Evolutionary conservation across 768 basidiomycete species (phyloP), one percentile per base, ranked within the genome.

Genomic region (Tephrocybe sp.): DNA sequence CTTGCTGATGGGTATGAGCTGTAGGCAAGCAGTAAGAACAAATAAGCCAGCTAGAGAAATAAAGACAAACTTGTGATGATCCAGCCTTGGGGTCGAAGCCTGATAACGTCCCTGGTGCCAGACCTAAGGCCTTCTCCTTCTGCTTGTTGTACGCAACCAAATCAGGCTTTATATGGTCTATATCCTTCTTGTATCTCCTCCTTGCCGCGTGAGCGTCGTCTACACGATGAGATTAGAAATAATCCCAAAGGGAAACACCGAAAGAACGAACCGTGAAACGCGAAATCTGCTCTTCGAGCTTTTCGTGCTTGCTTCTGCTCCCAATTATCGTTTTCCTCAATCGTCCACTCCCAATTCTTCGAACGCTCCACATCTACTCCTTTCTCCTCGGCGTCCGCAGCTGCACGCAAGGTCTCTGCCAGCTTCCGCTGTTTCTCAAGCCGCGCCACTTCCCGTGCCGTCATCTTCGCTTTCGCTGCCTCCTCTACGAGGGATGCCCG

Each of bases 281-380:
- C 85, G 56, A 84, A 91, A 67, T 95, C 91, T 8, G 85, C 90
- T 66, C 91, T 77, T 65, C 92, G 76, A 55, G 79, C 81, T 69
- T 94, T 97, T 60, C 86, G 71, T 21, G 83, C 85, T 57, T 80
- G 66, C 65, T 94, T 92, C 76, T 88, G 89, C 72, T 97, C 94
- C 97, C 97, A 99, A 49, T 83, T 76, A 53, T 98, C 93, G 62
- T 94, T 95, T 69, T 97, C 92, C 69, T 97, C 92, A 49, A 97
- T 83, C 22, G 89, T 89, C 74, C 89, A 94, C 59, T 92, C 90
- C 93, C 93, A 97, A 61, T 93, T 92, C 78, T 91, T 92, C 62
- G 82, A 79, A 53, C 94, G 71, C 64, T 95, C 91, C 5, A 91
- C 73, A 63, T 97, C 94, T 64, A 93, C 91, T n/a, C 94, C 95